These are phyloP conservation scores for Lepiota brunneoincarnata DNA, from an alignment of 768 basidiomycete species.

Conservation along the genomic window DNA sequence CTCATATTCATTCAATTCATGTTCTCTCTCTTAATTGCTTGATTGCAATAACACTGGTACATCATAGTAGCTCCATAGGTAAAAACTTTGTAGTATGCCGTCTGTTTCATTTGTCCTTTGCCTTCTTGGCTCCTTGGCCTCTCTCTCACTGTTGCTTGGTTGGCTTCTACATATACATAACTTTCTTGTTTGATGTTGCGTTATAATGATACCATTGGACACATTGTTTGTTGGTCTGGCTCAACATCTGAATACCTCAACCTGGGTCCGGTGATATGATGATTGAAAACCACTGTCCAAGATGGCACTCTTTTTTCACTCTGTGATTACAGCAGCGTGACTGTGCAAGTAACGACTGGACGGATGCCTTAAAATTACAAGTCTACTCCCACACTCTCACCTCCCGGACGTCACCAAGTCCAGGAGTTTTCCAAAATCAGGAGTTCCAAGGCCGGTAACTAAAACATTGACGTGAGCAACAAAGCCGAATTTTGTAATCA, in stretches of 20 bases:
- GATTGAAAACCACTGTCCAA: too few relatives aligned
- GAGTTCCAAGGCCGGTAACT: constrained; percentile 56
- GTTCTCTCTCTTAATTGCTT: constrained; percentile 12
- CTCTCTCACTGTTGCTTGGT: constrained; percentile 13
- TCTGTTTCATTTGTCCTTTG: constrained; percentile 19
- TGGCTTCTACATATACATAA: not conserved
- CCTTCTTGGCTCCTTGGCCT: constrained; percentile 17
- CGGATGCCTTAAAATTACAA: too few relatives aligned
- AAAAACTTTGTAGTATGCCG: constrained; percentile 11
- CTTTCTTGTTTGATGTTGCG: not conserved
- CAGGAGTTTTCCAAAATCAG: constrained; percentile 49
- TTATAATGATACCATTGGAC: not conserved
- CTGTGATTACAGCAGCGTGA: too few relatives aligned
- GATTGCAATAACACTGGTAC: constrained; percentile 12
- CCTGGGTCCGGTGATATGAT: too few relatives aligned
- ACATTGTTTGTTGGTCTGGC: too few relatives aligned
- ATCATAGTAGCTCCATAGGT: constrained; percentile 9
- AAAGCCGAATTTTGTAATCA: not conserved
- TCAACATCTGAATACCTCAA: too few relatives aligned
- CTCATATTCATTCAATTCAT: not conserved
- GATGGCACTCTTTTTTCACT: too few relatives aligned
- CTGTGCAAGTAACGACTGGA: too few relatives aligned
- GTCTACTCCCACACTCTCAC: not conserved
- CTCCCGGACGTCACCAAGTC: constrained; percentile 23
- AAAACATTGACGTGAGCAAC: constrained; percentile 1